These are phyloP conservation scores for Colletotrichum nymphaeae DNA, from an alignment of 2,329 filamentous ascomycete genomes.

Conservation along the genomic window DNA sequence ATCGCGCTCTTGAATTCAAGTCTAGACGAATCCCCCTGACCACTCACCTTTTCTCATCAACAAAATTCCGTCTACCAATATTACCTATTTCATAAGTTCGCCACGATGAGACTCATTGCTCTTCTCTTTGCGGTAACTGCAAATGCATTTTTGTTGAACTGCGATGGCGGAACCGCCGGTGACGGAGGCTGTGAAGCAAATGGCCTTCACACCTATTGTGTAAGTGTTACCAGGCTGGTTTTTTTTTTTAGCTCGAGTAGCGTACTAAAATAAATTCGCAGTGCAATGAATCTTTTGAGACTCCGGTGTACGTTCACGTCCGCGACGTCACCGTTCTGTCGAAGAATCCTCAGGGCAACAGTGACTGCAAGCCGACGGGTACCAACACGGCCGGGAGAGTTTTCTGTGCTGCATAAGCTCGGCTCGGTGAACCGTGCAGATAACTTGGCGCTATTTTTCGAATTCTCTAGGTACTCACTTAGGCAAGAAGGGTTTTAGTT, in stretches of 20 bases:
- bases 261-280: neutral
- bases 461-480: no score
- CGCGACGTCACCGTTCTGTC: neutral
- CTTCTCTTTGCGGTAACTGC: neutral
- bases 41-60: neutral
- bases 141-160: neutral
- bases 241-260: neutral
- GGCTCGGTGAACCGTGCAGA: neutral
- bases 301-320: neutral
- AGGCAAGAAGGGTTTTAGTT: no score
- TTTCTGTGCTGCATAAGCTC: neutral
- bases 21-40: neutral
- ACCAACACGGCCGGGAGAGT: neutral
- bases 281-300: neutral
- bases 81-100: neutral
- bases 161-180: neutral
- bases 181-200: neutral
- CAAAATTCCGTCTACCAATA: neutral
- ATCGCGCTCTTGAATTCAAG: neutral
- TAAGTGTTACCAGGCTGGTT: neutral
- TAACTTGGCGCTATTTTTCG: fast-evolving
- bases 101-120: neutral
- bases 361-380: neutral
- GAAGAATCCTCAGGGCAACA: neutral
- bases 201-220: neutral